These are phyloP conservation scores for Termitomyces sp. DNA, from an alignment of 768 basidiomycete genomes.

Conservation along the genomic window DNA sequence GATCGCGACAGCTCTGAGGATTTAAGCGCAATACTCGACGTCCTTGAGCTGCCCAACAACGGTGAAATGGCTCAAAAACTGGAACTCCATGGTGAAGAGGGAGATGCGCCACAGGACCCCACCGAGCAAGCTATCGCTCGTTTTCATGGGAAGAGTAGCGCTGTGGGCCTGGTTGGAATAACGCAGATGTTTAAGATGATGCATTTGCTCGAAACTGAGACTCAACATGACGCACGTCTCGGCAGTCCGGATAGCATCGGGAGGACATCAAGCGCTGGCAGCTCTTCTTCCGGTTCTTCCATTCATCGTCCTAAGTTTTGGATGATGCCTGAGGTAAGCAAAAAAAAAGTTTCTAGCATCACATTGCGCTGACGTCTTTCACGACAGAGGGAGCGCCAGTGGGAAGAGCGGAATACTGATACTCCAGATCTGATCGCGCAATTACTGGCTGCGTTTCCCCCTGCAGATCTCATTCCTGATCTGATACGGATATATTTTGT, in stretches of 20 bases:
- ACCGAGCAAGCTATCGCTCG: slow-evolving; percentile 37
- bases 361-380: background rate
- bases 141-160: slow-evolving; percentile 62
- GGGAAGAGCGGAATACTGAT: slow-evolving; percentile 39
- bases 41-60: slow-evolving; percentile 28
- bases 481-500: slow-evolving; percentile 70
- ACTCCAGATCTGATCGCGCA: slow-evolving; percentile 24
- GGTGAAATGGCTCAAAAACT: slow-evolving; percentile 30
- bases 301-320: slow-evolving; percentile 48
- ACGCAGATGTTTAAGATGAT: slow-evolving; percentile 49
- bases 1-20: slow-evolving; percentile 20
- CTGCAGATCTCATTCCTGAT: slow-evolving; percentile 47
- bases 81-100: slow-evolving; percentile 28
- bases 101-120: slow-evolving; percentile 7
- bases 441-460: slow-evolving; percentile 50
- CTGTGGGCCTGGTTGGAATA: slow-evolving; percentile 47
- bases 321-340: slow-evolving; percentile 50
- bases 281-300: slow-evolving; percentile 6
- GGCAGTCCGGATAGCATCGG: slow-evolving; percentile 14
- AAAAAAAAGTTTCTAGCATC: background rate
- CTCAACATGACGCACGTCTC: slow-evolving; percentile 3
- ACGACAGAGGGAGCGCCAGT: slow-evolving; percentile 54
- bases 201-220: slow-evolving; percentile 35
- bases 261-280: slow-evolving; percentile 10
- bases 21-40: slow-evolving; percentile 23